phyloP scores from a whole-genome alignment of 2,329 filamentous ascomycete genomes.

The Sclerotinia subarctica region DNA sequence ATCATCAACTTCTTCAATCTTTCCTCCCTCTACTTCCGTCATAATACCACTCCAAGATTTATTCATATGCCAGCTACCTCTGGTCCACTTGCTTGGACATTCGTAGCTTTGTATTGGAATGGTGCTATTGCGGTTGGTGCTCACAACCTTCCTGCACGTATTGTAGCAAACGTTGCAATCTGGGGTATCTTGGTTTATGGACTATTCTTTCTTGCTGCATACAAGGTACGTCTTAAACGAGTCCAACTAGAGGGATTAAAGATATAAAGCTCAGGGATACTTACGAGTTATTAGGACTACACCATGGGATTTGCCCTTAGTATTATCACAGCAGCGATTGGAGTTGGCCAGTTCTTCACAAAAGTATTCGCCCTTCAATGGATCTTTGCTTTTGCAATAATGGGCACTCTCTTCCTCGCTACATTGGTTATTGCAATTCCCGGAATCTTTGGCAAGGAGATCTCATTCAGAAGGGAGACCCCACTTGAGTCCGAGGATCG shows the following conservation, averaged over 20 bases:
- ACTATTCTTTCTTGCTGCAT: conserved; percentile 68
- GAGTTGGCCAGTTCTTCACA: conserved; percentile 71
- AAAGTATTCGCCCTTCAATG: conserved; percentile 79
- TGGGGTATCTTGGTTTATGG: conserved; percentile 80
- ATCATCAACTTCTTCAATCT: conserved; percentile 82
- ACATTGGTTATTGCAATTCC: conserved; percentile 65
- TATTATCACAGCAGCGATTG: conserved; percentile 69
- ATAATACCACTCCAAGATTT: conserved; percentile 66
- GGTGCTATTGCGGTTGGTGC: conserved; percentile 78
- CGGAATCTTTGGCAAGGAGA: conserved; percentile 57
- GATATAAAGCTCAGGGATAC: background rate
- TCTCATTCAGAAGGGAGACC: conserved; percentile 47
- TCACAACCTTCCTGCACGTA: conserved; percentile 63
- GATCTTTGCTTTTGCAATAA: conserved; percentile 88
- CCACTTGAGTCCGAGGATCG: conserved; percentile 46
- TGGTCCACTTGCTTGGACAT: conserved; percentile 80
- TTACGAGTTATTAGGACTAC: conserved; percentile 51
- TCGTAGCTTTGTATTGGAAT: conserved; percentile 85
- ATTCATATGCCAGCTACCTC: conserved; percentile 75
- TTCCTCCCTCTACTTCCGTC: conserved; percentile 73
- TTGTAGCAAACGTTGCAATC: conserved; percentile 83
- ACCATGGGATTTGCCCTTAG: conserved; percentile 78
- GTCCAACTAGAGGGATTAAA: background rate
- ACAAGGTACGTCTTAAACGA: conserved; percentile 54
- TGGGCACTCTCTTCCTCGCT: conserved; percentile 67